Evolutionary conservation across 2,329 filamentous ascomycete species (phyloP).

Genomic region (Colletotrichum salicis): DNA sequence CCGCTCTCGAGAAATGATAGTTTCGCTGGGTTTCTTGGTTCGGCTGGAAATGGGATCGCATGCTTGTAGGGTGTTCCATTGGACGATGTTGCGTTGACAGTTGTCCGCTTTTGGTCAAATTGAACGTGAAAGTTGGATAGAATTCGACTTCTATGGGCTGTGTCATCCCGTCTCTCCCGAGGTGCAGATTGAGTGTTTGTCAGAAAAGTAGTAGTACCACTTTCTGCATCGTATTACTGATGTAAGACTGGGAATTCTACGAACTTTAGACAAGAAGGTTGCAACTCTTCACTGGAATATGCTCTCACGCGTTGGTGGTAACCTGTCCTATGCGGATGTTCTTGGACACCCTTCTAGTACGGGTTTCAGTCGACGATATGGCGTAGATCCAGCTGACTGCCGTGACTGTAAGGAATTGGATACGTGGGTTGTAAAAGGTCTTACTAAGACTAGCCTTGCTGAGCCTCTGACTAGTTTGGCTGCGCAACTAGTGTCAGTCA

Average conservation of each 20-base stretch:
- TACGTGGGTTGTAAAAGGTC: neutral
- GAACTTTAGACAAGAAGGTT: neutral
- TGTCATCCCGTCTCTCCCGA: slow-evolving; percentile 5
- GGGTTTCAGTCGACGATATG: neutral
- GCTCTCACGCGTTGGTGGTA: neutral
- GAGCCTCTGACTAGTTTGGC: neutral
- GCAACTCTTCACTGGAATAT: neutral
- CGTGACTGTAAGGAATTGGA: neutral
- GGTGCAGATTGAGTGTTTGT: neutral
- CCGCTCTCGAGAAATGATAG: neutral
- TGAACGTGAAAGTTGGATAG: neutral
- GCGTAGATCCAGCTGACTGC: neutral
- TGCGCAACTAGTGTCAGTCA: neutral
- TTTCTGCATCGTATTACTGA: neutral
- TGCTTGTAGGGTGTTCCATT: neutral
- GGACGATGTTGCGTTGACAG: neutral
- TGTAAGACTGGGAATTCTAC: neutral
- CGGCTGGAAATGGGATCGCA: neutral
- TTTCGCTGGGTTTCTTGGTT: neutral
- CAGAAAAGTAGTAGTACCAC: neutral
- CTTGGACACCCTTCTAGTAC: neutral
- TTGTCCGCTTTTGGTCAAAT: neutral
- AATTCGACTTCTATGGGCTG: neutral
- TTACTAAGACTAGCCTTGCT: neutral
- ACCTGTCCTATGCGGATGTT: neutral